These are phyloP conservation scores for Phaeolepiota aurea DNA, from an alignment of 768 basidiomycete genomes.

Conservation along the genomic window DNA sequence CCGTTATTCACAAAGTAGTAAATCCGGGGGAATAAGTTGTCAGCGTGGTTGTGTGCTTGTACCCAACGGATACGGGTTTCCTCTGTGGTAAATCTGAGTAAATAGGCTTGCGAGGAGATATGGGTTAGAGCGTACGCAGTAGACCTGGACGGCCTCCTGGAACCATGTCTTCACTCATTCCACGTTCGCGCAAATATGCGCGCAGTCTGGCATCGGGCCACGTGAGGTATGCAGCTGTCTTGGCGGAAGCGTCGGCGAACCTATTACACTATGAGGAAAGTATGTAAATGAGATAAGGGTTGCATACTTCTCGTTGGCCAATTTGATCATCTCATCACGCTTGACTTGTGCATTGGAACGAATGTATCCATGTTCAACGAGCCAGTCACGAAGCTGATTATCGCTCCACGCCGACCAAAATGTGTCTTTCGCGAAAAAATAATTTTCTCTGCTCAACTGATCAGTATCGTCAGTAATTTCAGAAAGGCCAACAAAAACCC, in stretches of 20 bases:
- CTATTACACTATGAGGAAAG: slow-evolving; percentile 21
- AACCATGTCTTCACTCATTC: slow-evolving; percentile 60
- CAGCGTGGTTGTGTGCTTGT: slow-evolving; percentile 48
- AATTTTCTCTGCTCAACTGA: slow-evolving; percentile 49
- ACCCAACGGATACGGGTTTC: slow-evolving; percentile 77
- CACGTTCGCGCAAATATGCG: slow-evolving; percentile 76
- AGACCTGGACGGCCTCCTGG: slow-evolving; percentile 66
- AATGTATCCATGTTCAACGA: slow-evolving; percentile 65
- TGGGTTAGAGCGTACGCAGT: slow-evolving; percentile 43
- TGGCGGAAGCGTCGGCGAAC: slow-evolving; percentile 35
- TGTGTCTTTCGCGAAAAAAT: slow-evolving; percentile 48
- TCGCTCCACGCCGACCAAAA: slow-evolving; percentile 69
- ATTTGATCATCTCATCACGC: slow-evolving; percentile 66
- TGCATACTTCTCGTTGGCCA: slow-evolving; percentile 63
- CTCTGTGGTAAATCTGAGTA: slow-evolving; percentile 34
- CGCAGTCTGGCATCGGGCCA: slow-evolving; percentile 95
- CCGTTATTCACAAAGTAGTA: slow-evolving; percentile 58
- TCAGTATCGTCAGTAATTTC: too few relatives aligned
- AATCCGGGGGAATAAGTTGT: slow-evolving; percentile 51
- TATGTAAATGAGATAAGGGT: background rate
- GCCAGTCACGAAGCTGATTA: slow-evolving; percentile 62
- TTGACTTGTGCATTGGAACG: slow-evolving; percentile 50
- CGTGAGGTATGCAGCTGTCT: slow-evolving; percentile 59
- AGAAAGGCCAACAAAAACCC: slow-evolving; percentile 15
- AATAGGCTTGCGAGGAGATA: background rate